Percentiles rank a stretch among this genome's conserved stretches.
These are phyloP conservation scores for Pseudotulostoma volvatum DNA, from an alignment of 495 filamentous ascomycete species.

Conservation along the genomic window DNA sequence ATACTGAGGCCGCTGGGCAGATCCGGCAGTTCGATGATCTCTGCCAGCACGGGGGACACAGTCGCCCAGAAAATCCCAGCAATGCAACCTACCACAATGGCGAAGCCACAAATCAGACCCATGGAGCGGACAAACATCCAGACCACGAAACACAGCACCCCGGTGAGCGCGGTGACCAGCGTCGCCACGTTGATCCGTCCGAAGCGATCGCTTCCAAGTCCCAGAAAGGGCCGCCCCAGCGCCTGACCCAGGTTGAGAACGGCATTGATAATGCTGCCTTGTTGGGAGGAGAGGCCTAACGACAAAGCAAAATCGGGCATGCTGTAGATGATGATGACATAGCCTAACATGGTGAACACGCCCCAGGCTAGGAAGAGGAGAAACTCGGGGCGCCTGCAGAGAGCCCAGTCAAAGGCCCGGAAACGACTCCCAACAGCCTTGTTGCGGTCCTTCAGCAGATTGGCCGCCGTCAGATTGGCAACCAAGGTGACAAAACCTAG, in stretches of 20 bases:
- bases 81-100: conserved; percentile 51
- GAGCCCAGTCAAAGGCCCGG: conserved; percentile 42
- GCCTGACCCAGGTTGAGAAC: conserved; percentile 57
- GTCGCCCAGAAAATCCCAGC: conserved; percentile 59
- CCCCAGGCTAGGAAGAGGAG: conserved; percentile 51
- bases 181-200: conserved; percentile 62
- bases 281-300: conserved; percentile 47
- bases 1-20: conserved; percentile 58
- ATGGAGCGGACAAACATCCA: conserved; percentile 57
- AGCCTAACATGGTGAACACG: conserved; percentile 56
- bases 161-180: conserved; percentile 45
- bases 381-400: conserved; percentile 46
- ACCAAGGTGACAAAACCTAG: conserved; percentile 43
- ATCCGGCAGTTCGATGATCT: conserved; percentile 58
- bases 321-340: conserved; percentile 61
- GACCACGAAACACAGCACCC: conserved; percentile 49
- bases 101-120: conserved; percentile 53
- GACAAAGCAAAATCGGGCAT: conserved; percentile 53
- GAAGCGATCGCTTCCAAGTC: conserved; percentile 52
- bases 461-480: conserved; percentile 39
- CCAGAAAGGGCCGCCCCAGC: conserved; percentile 54
- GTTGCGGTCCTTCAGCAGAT: conserved; percentile 56
- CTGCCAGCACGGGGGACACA: conserved; percentile 55
- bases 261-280: conserved; percentile 55
- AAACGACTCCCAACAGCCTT: conserved; percentile 45